A percentile compares a stretch with the other conserved stretches of the same genome.
These are phyloP conservation scores for Capsella rubella DNA, from an alignment of 441 rosid genomes.

Conservation along the genomic window DNA sequence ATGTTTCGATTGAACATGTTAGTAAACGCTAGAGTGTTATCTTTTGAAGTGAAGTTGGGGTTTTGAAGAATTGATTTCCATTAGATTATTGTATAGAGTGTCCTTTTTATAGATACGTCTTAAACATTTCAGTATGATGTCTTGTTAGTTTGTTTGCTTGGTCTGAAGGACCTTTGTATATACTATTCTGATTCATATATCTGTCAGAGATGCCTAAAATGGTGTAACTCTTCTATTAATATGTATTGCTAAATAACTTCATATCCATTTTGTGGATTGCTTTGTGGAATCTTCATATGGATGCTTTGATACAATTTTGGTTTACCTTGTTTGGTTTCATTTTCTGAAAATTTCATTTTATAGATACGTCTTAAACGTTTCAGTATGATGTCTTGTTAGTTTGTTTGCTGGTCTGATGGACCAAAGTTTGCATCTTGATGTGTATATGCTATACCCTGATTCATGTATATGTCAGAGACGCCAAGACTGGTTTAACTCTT, in stretches of 20 bases:
- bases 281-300: too few species aligned
- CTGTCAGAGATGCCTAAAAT: background rate
- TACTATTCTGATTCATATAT: background rate
- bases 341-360: background rate
- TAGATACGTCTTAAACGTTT: background rate
- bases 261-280: background rate
- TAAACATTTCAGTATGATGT: background rate
- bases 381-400: conserved; percentile 2
- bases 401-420: background rate
- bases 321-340: background rate
- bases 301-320: background rate
- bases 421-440: background rate
- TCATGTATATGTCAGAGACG: background rate
- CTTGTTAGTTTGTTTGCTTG: background rate
- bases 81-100: background rate
- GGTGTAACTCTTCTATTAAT: background rate
- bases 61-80: background rate
- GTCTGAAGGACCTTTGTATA: background rate
- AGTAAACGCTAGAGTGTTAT: background rate
- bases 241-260: background rate
- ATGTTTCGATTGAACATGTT: background rate
- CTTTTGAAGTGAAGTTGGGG: background rate
- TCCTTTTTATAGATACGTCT: background rate
- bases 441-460: background rate
- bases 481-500: background rate